phyloP scores from a whole-genome alignment of 139 green algal species.

The Volvox africanus region DNA sequence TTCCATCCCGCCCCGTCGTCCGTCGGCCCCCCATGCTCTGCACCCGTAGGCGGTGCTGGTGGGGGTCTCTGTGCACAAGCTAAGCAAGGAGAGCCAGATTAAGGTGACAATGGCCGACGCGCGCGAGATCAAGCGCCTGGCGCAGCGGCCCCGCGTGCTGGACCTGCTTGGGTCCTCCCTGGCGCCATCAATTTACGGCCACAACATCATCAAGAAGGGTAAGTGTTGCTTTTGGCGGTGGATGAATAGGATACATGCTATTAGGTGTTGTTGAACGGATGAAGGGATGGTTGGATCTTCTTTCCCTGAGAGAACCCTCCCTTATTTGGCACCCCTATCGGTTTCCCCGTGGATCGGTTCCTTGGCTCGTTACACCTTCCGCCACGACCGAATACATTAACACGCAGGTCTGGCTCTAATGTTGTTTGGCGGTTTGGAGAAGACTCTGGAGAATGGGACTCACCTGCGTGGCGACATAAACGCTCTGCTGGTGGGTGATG shows the following conservation, averaged over 20 bases:
- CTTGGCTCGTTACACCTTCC: too few species aligned
- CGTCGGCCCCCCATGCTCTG: background rate
- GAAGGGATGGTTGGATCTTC: too few species aligned
- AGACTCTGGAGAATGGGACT: slow-evolving; percentile 80
- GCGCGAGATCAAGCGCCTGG: slow-evolving; percentile 61
- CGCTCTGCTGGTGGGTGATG: slow-evolving; percentile 86
- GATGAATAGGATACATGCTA: too few species aligned
- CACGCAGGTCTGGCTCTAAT: slow-evolving; percentile 70
- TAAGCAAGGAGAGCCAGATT: slow-evolving; percentile 61
- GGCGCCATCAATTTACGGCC: slow-evolving; percentile 97
- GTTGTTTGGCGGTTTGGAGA: slow-evolving; percentile 80
- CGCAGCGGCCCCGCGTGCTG: slow-evolving; percentile 73
- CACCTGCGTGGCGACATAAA: slow-evolving; percentile 99
- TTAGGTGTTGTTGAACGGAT: too few species aligned
- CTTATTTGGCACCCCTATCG: too few species aligned
- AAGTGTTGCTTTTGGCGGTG: background rate
- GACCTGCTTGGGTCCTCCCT: slow-evolving; percentile 88
- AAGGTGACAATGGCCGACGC: slow-evolving; percentile 55
- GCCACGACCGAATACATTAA: too few species aligned
- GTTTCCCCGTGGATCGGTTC: too few species aligned
- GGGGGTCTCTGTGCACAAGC: slow-evolving; percentile 70
- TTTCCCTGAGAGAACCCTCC: too few species aligned
- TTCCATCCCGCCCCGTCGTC: background rate
- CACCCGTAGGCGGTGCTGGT: slow-evolving; percentile 68
- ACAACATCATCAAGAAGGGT: slow-evolving; percentile 93